phyloP scores from a whole-genome alignment of 2,329 filamentous ascomycete genomes.

The Didymella segeticola region DNA sequence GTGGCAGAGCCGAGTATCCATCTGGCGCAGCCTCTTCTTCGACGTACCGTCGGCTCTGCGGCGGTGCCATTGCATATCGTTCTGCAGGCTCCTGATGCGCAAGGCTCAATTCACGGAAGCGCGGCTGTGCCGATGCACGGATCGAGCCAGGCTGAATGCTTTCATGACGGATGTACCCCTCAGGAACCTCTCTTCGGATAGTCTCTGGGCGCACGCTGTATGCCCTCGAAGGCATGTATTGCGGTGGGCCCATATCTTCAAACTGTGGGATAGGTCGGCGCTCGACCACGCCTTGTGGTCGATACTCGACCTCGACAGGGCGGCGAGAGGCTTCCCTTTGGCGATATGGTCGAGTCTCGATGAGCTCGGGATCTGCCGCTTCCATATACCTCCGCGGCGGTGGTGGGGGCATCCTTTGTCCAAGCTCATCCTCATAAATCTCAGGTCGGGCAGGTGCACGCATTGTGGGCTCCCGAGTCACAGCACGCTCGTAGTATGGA shows the following conservation, averaged over 20 bases:
- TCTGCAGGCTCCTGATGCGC: constrained; percentile 45
- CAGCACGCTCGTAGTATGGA: constrained; percentile 70
- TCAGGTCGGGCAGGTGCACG: constrained; percentile 59
- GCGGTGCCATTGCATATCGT: constrained; percentile 39
- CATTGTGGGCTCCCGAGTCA: constrained; percentile 60
- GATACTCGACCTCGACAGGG: constrained; percentile 49
- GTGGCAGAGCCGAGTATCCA: constrained; percentile 36
- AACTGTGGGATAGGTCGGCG: constrained; percentile 40
- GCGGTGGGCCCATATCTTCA: constrained; percentile 48
- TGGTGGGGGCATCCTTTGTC: constrained; percentile 56
- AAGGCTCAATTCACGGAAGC: constrained; percentile 52
- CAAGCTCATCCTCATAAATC: constrained; percentile 50
- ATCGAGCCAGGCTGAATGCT: constrained; percentile 52
- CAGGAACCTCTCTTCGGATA: constrained; percentile 43
- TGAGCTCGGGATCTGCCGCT: constrained; percentile 64
- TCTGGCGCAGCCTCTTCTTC: constrained; percentile 49
- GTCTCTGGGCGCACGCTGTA: constrained; percentile 51
- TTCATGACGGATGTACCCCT: constrained; percentile 46
- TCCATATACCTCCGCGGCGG: constrained; percentile 60
- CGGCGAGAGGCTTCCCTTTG: constrained; percentile 65
- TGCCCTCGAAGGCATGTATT: constrained; percentile 41
- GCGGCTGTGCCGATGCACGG: constrained; percentile 37
- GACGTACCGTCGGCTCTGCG: constrained; percentile 48
- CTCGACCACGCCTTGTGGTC: constrained; percentile 33
- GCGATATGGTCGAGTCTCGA: constrained; percentile 63